Evolutionary conservation across 345 rosid species (phyloP).

Genomic region (Murraya koenigii): DNA sequence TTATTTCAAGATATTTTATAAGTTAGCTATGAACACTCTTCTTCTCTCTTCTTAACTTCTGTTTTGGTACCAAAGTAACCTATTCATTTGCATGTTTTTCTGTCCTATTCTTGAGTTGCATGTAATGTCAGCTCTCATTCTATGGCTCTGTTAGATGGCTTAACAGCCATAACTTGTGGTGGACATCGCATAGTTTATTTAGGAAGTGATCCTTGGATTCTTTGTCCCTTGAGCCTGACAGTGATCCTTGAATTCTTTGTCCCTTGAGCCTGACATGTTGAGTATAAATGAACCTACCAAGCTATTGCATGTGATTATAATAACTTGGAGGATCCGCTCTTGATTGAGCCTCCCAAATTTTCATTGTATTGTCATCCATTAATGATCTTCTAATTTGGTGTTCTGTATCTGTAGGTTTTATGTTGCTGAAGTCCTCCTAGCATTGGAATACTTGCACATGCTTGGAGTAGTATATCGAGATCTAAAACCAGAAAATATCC

Average conservation of each 20-base stretch:
- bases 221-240: background rate
- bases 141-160: background rate
- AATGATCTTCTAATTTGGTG: background rate
- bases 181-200: background rate
- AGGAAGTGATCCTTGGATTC: background rate
- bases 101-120: background rate
- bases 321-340: background rate
- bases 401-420: slow-evolving; percentile 53
- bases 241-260: background rate
- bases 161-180: background rate
- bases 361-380: background rate
- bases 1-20: background rate
- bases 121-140: background rate
- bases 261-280: background rate
- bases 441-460: slow-evolving; percentile 79
- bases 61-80: background rate
- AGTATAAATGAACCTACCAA: background rate
- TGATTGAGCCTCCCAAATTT: background rate
- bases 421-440: slow-evolving; percentile 76
- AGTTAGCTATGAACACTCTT: background rate
- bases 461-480: slow-evolving; percentile 84
- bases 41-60: background rate
- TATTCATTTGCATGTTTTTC: background rate
- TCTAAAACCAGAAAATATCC: slow-evolving; percentile 74
- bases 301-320: background rate